Conservation (phyloP, 306 rosid species). For the Pyrus communis region DNA sequence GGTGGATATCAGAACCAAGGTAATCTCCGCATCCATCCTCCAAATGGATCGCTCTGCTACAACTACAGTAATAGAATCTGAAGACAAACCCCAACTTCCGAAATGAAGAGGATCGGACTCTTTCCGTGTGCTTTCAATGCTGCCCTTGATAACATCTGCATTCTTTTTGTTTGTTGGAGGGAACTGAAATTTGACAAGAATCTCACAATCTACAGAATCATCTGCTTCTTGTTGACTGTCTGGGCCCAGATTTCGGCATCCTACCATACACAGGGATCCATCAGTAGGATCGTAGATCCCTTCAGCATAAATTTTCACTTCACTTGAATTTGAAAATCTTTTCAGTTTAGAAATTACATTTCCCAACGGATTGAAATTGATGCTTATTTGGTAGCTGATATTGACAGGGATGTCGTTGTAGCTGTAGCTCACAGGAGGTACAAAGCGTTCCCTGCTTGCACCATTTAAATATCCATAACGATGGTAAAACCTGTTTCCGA, state of each 20-base stretch:
- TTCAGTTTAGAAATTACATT: slow-evolving; percentile 4
- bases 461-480: not conserved
- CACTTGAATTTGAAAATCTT: not conserved
- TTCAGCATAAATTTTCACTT: slow-evolving; percentile 31
- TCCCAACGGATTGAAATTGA: not conserved
- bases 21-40: slow-evolving; percentile 49
- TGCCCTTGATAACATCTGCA: slow-evolving; percentile 25
- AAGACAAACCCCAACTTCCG: slow-evolving; percentile 10
- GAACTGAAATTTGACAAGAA: slow-evolving; percentile 37
- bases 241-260: slow-evolving; percentile 29
- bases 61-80: slow-evolving; percentile 9
- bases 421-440: not conserved
- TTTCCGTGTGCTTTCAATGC: slow-evolving; percentile 34
- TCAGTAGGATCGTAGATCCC: slow-evolving; percentile 42
- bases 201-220: slow-evolving; percentile 36
- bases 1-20: slow-evolving; percentile 38
- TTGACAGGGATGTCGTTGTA: not conserved
- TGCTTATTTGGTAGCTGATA: slow-evolving; percentile 3
- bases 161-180: slow-evolving; percentile 15
- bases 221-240: not conserved
- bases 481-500: not conserved
- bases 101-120: slow-evolving; percentile 39
- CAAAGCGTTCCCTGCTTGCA: not conserved
- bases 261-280: slow-evolving; percentile 61
- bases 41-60: slow-evolving; percentile 13